A percentile compares a stretch with the other conserved stretches of the same genome.
Evolutionary conservation across 345 rosid genomes (phyloP).

Genomic region (Trapa bicornis): DNA sequence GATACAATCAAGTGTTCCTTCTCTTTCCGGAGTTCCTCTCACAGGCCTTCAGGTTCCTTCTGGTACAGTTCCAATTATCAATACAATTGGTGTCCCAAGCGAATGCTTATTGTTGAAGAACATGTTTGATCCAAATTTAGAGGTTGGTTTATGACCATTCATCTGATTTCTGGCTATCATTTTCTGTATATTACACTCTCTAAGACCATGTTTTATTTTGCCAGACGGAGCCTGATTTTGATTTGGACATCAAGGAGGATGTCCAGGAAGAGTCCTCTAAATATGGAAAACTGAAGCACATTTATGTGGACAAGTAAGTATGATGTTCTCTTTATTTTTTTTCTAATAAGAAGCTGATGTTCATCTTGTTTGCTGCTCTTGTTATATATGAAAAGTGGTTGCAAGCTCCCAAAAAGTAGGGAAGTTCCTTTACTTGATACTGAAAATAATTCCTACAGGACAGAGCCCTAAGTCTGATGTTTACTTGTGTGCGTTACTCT

Average conservation of each 20-base stretch:
- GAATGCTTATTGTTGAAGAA: constrained; percentile 36
- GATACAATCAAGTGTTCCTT: constrained; percentile 33
- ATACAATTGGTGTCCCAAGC: constrained; percentile 61
- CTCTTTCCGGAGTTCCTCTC: constrained; percentile 41
- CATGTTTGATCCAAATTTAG: constrained; percentile 4
- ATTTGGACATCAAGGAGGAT: constrained; percentile 83
- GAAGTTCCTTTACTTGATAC: neutral
- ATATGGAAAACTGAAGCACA: constrained; percentile 63
- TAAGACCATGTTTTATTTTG: neutral
- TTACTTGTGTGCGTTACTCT: neutral
- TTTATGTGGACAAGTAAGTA: constrained; percentile 71
- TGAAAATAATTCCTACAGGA: neutral
- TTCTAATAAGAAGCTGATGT: neutral
- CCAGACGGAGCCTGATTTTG: constrained; percentile 81
- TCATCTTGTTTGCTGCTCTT: neutral
- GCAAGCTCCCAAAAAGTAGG: neutral
- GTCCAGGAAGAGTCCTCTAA: constrained; percentile 75
- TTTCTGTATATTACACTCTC: neutral
- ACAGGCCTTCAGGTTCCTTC: constrained; percentile 35
- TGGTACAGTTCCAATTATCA: constrained; percentile 19
- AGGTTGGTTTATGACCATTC: neutral
- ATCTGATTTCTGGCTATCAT: neutral
- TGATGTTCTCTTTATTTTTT: neutral
- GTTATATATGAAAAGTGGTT: neutral
- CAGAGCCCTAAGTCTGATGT: too few relatives aligned